A percentile compares a stretch with the other conserved stretches of the same genome.
phyloP scores from a whole-genome alignment of 1,284 basidiomycete genomes.

The Rhodotorula sp. region DNA sequence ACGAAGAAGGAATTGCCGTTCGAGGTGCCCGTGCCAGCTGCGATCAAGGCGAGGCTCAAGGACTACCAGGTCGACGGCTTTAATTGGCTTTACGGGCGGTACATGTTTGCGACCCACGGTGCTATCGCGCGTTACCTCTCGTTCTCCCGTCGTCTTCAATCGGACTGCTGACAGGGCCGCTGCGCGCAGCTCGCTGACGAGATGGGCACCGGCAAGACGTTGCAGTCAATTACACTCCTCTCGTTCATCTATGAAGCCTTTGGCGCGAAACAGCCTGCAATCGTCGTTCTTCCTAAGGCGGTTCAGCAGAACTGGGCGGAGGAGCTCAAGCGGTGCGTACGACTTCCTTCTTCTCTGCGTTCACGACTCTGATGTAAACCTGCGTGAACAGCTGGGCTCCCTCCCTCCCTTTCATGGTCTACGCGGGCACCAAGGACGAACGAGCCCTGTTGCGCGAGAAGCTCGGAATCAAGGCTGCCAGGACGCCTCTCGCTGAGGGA shows the following conservation, averaged over 20 bases:
- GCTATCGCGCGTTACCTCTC: constrained; percentile 8
- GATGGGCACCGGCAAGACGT: constrained; percentile 65
- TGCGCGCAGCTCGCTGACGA: constrained; percentile 26
- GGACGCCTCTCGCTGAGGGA: background rate
- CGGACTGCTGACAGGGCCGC: too few species aligned
- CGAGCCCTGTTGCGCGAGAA: constrained; percentile 31
- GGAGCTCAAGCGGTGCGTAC: constrained; percentile 28
- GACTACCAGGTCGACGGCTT: constrained; percentile 91
- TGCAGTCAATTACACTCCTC: constrained; percentile 88
- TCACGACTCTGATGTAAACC: background rate
- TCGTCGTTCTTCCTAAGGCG: constrained; percentile 62
- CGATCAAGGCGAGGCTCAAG: constrained; percentile 64
- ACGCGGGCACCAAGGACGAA: constrained; percentile 45
- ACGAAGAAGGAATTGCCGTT: constrained; percentile 7
- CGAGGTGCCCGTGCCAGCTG: background rate
- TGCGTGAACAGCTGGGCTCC: constrained; percentile 45
- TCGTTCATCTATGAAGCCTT: constrained; percentile 63
- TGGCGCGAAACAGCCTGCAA: constrained; percentile 62
- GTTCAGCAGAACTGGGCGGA: constrained; percentile 35
- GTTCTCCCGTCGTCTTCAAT: too few species aligned
- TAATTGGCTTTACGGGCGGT: constrained; percentile 89
- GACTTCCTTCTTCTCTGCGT: background rate
- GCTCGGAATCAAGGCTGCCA: constrained; percentile 10
- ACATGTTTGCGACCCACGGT: constrained; percentile 62
- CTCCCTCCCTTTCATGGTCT: constrained; percentile 46